Evolutionary conservation across 805 yeast species (phyloP).

Genomic region (Wickerhamiella bombiphila): DNA sequence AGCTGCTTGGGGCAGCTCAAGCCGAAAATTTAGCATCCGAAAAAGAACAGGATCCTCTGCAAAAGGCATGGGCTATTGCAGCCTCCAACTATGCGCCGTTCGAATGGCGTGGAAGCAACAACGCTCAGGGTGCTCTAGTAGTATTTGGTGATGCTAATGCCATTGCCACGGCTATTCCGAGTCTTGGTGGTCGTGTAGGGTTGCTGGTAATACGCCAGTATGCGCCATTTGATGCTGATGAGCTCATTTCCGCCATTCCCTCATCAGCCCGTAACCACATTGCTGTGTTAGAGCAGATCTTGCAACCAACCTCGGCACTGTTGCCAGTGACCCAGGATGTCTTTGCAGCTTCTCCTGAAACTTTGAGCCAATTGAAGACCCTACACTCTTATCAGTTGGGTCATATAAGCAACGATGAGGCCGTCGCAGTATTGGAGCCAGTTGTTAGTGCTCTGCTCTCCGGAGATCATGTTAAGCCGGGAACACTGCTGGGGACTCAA

Average conservation of each 20-base stretch:
- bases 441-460: constrained; percentile 4
- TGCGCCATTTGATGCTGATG: constrained; percentile 55
- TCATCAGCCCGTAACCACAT: constrained; percentile 35
- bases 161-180: constrained; percentile 28
- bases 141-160: constrained; percentile 42
- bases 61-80: constrained; percentile 24
- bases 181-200: constrained; percentile 24
- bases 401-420: constrained; percentile 25
- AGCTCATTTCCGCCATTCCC: constrained; percentile 39
- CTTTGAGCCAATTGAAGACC: constrained; percentile 17
- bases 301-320: constrained; percentile 31
- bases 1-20: constrained; percentile 14
- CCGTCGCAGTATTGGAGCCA: constrained; percentile 17
- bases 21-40: constrained; percentile 12
- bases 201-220: constrained; percentile 47
- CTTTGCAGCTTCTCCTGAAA: constrained; percentile 35
- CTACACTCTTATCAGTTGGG: constrained; percentile 46
- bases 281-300: constrained; percentile 54
- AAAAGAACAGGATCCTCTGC: constrained; percentile 9
- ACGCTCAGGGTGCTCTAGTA: constrained; percentile 39
- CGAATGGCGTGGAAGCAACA: constrained; percentile 29
- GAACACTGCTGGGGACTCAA: constrained; percentile 8
- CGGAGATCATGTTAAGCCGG: constrained; percentile 1
- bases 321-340: constrained; percentile 66
- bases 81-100: constrained; percentile 27